Evolutionary conservation across 2,329 filamentous ascomycete genomes (phyloP).

Genomic region (Trichophyton schoenleinii): DNA sequence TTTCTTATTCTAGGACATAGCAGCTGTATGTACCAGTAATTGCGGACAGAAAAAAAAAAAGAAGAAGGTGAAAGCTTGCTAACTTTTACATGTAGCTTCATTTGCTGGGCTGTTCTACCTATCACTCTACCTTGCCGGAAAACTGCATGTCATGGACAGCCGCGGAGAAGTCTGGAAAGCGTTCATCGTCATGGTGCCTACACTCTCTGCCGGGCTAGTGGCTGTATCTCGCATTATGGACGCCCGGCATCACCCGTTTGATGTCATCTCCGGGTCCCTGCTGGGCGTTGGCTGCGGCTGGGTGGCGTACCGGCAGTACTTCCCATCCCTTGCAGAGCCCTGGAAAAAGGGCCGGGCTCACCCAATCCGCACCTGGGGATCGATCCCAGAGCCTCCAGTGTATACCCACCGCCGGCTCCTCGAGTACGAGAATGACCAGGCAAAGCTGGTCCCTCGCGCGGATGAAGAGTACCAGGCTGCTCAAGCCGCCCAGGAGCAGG

Average conservation of each 20-base stretch:
- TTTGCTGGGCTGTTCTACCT: slow-evolving; percentile 49
- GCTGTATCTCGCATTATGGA: slow-evolving; percentile 50
- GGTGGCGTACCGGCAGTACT: slow-evolving; percentile 47
- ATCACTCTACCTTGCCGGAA: slow-evolving; percentile 48
- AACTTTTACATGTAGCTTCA: slow-evolving; percentile 31
- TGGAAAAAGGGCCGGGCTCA: slow-evolving; percentile 48
- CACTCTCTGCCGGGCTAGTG: slow-evolving; percentile 42
- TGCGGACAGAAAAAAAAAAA: not conserved
- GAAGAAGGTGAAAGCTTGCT: slow-evolving; percentile 8
- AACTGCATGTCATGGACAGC: slow-evolving; percentile 48
- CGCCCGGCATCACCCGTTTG: slow-evolving; percentile 49
- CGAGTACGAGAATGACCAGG: slow-evolving; percentile 9
- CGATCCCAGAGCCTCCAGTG: slow-evolving; percentile 9
- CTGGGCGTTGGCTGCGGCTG: slow-evolving; percentile 43
- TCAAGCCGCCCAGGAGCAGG: not conserved
- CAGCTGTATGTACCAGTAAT: slow-evolving; percentile 32
- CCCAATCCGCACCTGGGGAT: slow-evolving; percentile 45
- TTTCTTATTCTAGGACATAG: slow-evolving; percentile 29
- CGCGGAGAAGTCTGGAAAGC: slow-evolving; percentile 50
- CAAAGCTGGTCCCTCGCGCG: slow-evolving; percentile 22
- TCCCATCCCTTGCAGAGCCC: slow-evolving; percentile 42
- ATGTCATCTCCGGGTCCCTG: slow-evolving; percentile 44
- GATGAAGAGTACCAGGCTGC: slow-evolving; percentile 19
- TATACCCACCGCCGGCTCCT: slow-evolving; percentile 3
- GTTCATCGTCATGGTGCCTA: slow-evolving; percentile 42